Evolutionary conservation across 73 alveolate genomes (phyloP), one percentile per base, ranked within the genome.

Genomic region (Paramecium pentaurelia): DNA sequence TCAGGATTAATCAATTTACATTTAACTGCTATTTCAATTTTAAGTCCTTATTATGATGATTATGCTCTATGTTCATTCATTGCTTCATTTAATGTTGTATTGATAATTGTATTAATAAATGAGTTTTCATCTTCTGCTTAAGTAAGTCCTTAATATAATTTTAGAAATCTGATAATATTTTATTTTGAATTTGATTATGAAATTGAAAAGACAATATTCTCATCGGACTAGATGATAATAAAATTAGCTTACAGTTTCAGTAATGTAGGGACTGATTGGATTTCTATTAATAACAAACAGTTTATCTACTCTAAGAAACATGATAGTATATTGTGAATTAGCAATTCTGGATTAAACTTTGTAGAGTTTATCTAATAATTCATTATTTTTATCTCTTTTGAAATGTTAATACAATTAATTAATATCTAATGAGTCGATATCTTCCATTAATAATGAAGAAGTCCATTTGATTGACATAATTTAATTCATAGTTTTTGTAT

Each of bases 221-320:
- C 93, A 11, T 73, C 86, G 10, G 34, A 42, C 93, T 86, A 86
- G 20, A 30, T 75, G 28, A 75, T 42, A 75, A 32, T 32, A 30
- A 32, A 64, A 64, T 64, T 64, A 34, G 22, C 8, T 37, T 58
- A 86, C 93, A 14, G 86, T 87, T 68, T 87, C 93, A 28, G 93
- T 87, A 30, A 87, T 73, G 54, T 87, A 87, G 20, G 93, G 93
- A 87, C 88, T 64, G 12, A 87, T 87, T 25, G 93, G 93, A 60
- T 87, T 87, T 36, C 93, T 40, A 60, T 87, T 73, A 40, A 87
- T 87, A 4, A 87, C 93, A 87, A 87, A 87, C 28, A 87, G 45
- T 59, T 87, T 87, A 87, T 87, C 93, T 49, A 64, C 70, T 32
- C 71, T 44, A 14, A 87, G 44, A 60, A 87, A 87, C 64, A 87